These are phyloP conservation scores for Rhodotorula sp. DNA, from an alignment of 1,284 basidiomycete species.

Conservation along the genomic window DNA sequence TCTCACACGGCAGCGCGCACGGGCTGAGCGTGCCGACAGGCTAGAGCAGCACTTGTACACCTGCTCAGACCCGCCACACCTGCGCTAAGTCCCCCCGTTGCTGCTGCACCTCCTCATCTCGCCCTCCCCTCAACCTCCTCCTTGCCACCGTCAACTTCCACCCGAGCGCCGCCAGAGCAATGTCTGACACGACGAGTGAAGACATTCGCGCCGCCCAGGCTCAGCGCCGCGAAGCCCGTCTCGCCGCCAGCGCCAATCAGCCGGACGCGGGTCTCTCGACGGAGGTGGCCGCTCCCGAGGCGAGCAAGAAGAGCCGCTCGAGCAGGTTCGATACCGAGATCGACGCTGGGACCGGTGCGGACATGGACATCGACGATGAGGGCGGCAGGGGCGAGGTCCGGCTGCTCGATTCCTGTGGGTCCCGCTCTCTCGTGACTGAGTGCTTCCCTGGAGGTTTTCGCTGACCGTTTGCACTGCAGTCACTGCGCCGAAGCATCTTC, in stretches of 20 bases:
- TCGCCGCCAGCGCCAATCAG: conserved; percentile 13
- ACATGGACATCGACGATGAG: conserved; percentile 28
- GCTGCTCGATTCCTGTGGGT: conserved; percentile 38
- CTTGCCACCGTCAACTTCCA: background rate
- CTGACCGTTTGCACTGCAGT: conserved; percentile 47
- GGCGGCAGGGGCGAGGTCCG: conserved; percentile 10
- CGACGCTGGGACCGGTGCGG: conserved; percentile 10
- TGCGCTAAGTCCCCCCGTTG: too few relatives aligned
- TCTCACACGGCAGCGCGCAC: too few relatives aligned
- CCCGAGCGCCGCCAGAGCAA: background rate
- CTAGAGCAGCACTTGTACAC: too few relatives aligned
- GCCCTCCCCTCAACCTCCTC: background rate
- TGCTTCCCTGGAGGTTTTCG: rapidly evolving
- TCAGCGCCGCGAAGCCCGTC: conserved; percentile 28
- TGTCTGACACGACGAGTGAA: conserved; percentile 22
- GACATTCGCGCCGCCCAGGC: conserved; percentile 39
- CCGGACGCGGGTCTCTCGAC: conserved; percentile 14
- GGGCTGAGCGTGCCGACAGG: too few relatives aligned
- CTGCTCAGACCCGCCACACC: too few relatives aligned
- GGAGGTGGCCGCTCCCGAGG: conserved; percentile 1
- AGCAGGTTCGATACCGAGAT: conserved; percentile 29
- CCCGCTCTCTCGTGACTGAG: background rate
- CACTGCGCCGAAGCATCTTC: conserved; percentile 89
- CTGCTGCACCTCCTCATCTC: background rate
- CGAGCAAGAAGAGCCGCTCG: conserved; percentile 29